Evolutionary conservation across 805 yeast species (phyloP).

Genomic region (Metschnikowia amazonensis): DNA sequence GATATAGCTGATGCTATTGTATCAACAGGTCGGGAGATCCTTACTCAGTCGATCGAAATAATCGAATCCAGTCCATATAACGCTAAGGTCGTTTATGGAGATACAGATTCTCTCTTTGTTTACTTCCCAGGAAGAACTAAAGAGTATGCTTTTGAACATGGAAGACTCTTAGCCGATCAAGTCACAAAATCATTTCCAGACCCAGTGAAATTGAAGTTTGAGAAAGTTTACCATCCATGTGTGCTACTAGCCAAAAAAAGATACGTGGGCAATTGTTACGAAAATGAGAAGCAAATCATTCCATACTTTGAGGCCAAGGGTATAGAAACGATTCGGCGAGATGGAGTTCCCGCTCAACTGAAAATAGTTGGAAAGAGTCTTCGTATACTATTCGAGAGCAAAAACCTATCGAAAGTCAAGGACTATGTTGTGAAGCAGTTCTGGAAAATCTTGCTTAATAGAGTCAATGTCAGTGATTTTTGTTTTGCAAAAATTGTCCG

Average conservation of each 20-base stretch:
- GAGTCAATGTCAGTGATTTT: conserved; percentile 72
- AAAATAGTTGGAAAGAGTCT: conserved; percentile 71
- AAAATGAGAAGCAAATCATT: conserved; percentile 45
- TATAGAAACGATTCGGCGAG: conserved; percentile 89
- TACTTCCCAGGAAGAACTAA: conserved; percentile 79
- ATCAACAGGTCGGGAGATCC: conserved; percentile 81
- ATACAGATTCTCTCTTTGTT: conserved; percentile 91
- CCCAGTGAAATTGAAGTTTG: conserved; percentile 82
- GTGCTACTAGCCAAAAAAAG: conserved; percentile 81
- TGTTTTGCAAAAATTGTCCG: conserved; percentile 90
- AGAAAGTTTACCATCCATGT: conserved; percentile 88
- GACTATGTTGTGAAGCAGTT: conserved; percentile 63
- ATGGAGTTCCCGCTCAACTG: conserved; percentile 91
- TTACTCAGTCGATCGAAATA: conserved; percentile 62
- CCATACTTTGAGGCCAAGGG: conserved; percentile 94
- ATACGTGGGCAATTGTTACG: conserved; percentile 85
- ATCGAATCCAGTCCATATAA: conserved; percentile 73
- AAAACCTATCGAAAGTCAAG: conserved; percentile 69
- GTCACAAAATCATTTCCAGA: conserved; percentile 69
- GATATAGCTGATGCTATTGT: conserved; percentile 95
- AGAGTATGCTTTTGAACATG: conserved; percentile 73
- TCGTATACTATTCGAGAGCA: conserved; percentile 64
- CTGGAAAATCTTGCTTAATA: conserved; percentile 56
- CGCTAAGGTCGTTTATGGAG: conserved; percentile 94
- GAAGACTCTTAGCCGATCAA: conserved; percentile 60